These are phyloP conservation scores for Lathyrus aphaca DNA, from an alignment of 306 rosid species.

Conservation along the genomic window DNA sequence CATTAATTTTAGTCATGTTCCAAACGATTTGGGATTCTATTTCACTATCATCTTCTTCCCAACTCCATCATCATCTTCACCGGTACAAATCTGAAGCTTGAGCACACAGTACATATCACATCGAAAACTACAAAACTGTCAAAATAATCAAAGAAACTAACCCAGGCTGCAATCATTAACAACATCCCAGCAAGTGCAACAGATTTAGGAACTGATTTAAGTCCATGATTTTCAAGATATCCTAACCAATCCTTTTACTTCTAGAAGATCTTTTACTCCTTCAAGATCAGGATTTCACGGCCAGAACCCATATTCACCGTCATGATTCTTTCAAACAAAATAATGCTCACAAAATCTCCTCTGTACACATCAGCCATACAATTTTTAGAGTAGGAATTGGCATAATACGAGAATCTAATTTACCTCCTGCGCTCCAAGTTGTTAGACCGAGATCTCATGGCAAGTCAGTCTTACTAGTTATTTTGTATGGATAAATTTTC, in stretches of 20 bases:
- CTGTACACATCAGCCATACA: slow-evolving; percentile 53
- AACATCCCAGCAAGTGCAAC: too few relatives aligned
- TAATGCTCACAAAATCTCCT: slow-evolving; percentile 35
- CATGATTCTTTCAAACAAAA: slow-evolving; percentile 35
- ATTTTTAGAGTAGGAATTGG: slow-evolving; percentile 36
- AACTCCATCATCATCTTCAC: too few relatives aligned
- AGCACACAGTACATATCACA: too few relatives aligned
- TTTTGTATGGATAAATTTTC: slow-evolving; percentile 11
- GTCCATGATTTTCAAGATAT: too few relatives aligned
- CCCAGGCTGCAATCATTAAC: too few relatives aligned
- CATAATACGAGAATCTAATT: slow-evolving; percentile 33
- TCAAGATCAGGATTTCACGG: slow-evolving; percentile 49
- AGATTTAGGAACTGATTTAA: too few relatives aligned
- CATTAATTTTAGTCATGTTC: too few relatives aligned
- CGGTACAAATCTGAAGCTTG: too few relatives aligned
- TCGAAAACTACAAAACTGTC: too few relatives aligned
- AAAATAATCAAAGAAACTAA: too few relatives aligned
- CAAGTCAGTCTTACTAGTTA: slow-evolving; percentile 6
- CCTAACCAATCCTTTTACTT: slow-evolving; percentile 56
- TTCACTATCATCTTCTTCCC: too few relatives aligned
- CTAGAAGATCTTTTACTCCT: slow-evolving; percentile 52
- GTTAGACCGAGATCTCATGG: slow-evolving; percentile 33
- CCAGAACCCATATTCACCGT: slow-evolving; percentile 34
- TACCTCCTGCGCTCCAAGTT: slow-evolving; percentile 40
- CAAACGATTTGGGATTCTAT: too few relatives aligned